Evolutionary conservation across 805 yeast species (phyloP).

Genomic region (Lipomyces mesembrius): DNA sequence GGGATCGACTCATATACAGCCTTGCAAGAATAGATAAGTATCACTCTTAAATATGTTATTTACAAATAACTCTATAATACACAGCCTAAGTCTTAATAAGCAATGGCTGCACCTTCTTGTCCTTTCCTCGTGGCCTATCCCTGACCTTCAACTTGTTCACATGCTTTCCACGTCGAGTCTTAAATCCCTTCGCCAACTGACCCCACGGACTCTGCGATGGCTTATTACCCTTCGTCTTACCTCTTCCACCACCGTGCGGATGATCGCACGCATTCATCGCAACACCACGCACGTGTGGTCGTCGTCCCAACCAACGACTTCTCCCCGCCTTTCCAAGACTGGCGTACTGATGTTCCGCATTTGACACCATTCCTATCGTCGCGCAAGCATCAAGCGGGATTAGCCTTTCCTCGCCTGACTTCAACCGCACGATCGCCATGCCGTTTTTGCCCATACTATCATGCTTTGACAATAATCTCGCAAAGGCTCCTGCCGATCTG

Average conservation of each 20-base stretch:
- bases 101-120: conserved; percentile 31
- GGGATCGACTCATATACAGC: no score
- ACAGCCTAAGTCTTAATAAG: conserved; percentile 10
- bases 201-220: conserved; percentile 97
- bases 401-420: conserved; percentile 92
- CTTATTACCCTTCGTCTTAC: conserved; percentile 96
- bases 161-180: conserved; percentile 83
- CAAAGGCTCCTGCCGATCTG: conserved; percentile 93
- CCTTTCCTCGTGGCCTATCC: conserved; percentile 86
- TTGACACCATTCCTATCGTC: conserved; percentile 89
- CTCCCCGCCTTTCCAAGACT: conserved; percentile 97
- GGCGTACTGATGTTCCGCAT: conserved; percentile 86
- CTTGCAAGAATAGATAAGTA: background rate
- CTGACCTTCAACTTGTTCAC: conserved; percentile 82
- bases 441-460: conserved; percentile 55
- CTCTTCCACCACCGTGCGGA: conserved; percentile 99
- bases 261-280: conserved; percentile 98
- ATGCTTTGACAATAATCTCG: conserved; percentile 78
- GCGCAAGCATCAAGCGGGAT: conserved; percentile 87
- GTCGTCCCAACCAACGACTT: conserved; percentile 84
- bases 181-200: conserved; percentile 83
- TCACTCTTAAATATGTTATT: background rate
- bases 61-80: background rate
- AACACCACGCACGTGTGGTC: conserved; percentile 96
- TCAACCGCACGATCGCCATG: conserved; percentile 78